Percentiles rank a stretch among this genome's conserved stretches.
These are phyloP conservation scores for Pseudogymnoascus sp. DNA, from an alignment of 2,329 filamentous ascomycete genomes.

Conservation along the genomic window DNA sequence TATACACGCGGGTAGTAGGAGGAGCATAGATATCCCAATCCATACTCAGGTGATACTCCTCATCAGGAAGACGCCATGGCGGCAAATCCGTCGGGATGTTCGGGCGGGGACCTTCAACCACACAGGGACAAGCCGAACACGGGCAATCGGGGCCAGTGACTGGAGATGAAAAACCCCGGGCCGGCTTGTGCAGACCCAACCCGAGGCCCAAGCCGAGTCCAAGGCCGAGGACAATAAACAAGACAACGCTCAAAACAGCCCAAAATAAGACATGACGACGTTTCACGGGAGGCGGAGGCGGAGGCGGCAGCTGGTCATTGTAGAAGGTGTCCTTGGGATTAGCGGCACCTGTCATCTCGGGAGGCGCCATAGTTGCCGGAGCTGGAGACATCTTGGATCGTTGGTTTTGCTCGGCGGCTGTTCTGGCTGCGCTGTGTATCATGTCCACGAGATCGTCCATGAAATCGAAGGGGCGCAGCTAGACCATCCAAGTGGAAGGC, in stretches of 20 bases:
- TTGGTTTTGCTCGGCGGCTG: background rate
- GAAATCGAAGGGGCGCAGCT: background rate
- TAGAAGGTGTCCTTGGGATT: background rate
- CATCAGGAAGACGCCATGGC: slow-evolving; percentile 16
- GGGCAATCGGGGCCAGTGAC: background rate
- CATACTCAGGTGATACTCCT: slow-evolving; percentile 19
- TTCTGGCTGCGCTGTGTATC: background rate
- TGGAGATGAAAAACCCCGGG: slow-evolving; percentile 9
- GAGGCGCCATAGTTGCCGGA: background rate
- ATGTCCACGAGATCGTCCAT: background rate
- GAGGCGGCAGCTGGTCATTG: background rate
- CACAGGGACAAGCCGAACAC: background rate
- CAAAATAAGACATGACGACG: background rate
- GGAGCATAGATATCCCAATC: slow-evolving; percentile 20
- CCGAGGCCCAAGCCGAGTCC: slow-evolving; percentile 19
- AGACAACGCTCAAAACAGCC: background rate
- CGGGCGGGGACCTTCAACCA: background rate
- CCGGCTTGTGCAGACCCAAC: slow-evolving; percentile 17
- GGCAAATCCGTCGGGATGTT: background rate
- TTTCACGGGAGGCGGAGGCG: background rate
- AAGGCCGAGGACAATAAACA: slow-evolving; percentile 13
- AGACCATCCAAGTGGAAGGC: background rate
- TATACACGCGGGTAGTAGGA: slow-evolving; percentile 19
- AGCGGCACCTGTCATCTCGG: background rate
- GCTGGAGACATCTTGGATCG: background rate